Base-by-base conservation (phyloP, 192 early-diverging fungal genomes). In the Coemansia sp. region DNA sequence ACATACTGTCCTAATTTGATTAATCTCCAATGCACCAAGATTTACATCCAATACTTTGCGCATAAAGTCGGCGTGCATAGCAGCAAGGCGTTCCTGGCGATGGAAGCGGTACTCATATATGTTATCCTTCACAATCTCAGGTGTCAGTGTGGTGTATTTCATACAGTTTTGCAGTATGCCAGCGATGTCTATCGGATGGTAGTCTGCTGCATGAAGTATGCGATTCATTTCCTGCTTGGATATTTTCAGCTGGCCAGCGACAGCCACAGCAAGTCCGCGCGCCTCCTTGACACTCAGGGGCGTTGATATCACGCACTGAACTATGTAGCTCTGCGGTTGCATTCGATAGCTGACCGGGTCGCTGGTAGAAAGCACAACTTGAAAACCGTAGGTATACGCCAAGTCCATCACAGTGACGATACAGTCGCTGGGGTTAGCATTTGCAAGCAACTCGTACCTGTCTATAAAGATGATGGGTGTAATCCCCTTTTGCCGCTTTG, bases 51-150 rank as follows among this genome's bases (percentile, higher is more conserved):
- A 17, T 18, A 36, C n/a, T 0, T 66, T n/a, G 18, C 55, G n/a
- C n/a, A 69, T 6, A 32, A 69, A 78, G 11, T 59, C 36, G 55
- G 51, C 6, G 64, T 78, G 70, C 75, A 78, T 78, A 12, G 72
- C 57, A 7, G 70, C 37, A 14, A 72, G 51, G 1, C 75, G 75
- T 32, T 20, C 33, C 17, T 38, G 18, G 2, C 70, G 66, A 48
- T 55, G 32, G 43, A 65, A 35, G 22, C 43, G 18, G 55, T 61
- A 51, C 3, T 68, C 70, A 17, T 45, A 18, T 36, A 78, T 72
- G 7, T 51, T 62, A 5, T 33, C 5, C 22, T 39, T 39, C 8
- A 39, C 5, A 4, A 39, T 8, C 38, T 39, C 8, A 8, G 38
- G 5, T 8, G 38, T 39, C 38, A 39, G 38, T 4, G 4, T 39